Evolutionary conservation across 2,329 filamentous ascomycete species (phyloP).

Genomic region (Aspergillus udagawae): DNA sequence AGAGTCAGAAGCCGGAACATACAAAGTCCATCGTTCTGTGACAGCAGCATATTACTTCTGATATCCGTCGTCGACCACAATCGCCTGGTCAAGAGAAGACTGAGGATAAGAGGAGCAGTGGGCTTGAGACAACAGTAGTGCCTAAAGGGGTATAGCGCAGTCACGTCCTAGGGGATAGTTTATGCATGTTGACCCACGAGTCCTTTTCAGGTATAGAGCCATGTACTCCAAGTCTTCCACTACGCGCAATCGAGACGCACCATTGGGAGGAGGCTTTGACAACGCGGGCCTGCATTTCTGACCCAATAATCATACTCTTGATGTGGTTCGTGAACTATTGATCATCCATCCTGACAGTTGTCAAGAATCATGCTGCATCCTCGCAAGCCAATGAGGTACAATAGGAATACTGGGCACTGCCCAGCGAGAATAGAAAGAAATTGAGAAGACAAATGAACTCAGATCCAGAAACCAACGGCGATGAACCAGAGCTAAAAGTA

Average conservation of each 20-base stretch:
- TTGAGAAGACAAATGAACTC: background rate
- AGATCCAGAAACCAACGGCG: background rate
- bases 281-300: background rate
- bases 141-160: background rate
- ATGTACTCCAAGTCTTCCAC: background rate
- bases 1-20: slow-evolving; percentile 18
- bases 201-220: slow-evolving; percentile 7
- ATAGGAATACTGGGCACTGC: background rate
- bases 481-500: background rate
- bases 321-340: background rate
- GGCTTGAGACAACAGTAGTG: background rate
- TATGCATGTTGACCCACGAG: background rate
- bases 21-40: slow-evolving; percentile 44
- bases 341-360: background rate
- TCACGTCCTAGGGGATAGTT: background rate
- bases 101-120: slow-evolving; percentile 4
- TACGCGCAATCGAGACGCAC: background rate
- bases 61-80: slow-evolving; percentile 10
- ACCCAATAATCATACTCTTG: background rate
- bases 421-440: background rate
- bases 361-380: background rate
- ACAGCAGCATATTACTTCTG: slow-evolving; percentile 28
- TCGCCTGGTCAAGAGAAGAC: slow-evolving; percentile 3
- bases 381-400: background rate
- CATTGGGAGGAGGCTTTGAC: background rate